Percentiles rank a stretch among this genome's conserved stretches.
Conservation (phyloP, 1,284 basidiomycete species). For the Ceratobasidium sp. region DNA sequence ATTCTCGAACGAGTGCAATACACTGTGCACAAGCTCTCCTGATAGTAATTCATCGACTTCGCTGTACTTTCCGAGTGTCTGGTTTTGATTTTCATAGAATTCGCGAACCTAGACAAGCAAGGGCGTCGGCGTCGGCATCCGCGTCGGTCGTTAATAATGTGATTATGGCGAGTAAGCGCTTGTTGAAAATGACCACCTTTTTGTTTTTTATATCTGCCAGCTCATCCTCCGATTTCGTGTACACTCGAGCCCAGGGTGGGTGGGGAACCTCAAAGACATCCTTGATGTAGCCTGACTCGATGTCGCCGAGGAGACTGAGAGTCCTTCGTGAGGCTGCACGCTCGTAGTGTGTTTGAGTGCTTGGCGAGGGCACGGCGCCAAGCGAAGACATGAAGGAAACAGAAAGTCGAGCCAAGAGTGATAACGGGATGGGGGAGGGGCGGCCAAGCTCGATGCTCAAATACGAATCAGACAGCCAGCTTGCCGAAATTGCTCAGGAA, state of each 20-base stretch:
- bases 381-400: slow-evolving; percentile 19
- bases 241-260: slow-evolving; percentile 8
- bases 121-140: slow-evolving; percentile 13
- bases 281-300: slow-evolving; percentile 16
- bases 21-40: slow-evolving; percentile 36
- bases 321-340: slow-evolving; percentile 25
- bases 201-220: slow-evolving; percentile 22
- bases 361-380: background rate
- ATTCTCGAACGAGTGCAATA: slow-evolving; percentile 34
- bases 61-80: slow-evolving; percentile 30
- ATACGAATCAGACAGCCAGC: background rate
- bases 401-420: background rate
- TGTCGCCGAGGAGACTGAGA: slow-evolving; percentile 28
- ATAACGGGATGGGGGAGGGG: background rate
- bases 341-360: slow-evolving; percentile 9
- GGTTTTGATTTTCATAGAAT: slow-evolving; percentile 40
- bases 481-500: background rate
- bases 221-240: slow-evolving; percentile 2
- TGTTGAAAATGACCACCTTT: background rate
- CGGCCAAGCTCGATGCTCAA: background rate
- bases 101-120: slow-evolving; percentile 25
- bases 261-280: slow-evolving; percentile 35
- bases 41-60: slow-evolving; percentile 39
- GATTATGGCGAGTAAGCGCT: background rate
- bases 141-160: no score